Conservation (phyloP, 1,284 basidiomycete species). For the Fomes fomentarius region DNA sequence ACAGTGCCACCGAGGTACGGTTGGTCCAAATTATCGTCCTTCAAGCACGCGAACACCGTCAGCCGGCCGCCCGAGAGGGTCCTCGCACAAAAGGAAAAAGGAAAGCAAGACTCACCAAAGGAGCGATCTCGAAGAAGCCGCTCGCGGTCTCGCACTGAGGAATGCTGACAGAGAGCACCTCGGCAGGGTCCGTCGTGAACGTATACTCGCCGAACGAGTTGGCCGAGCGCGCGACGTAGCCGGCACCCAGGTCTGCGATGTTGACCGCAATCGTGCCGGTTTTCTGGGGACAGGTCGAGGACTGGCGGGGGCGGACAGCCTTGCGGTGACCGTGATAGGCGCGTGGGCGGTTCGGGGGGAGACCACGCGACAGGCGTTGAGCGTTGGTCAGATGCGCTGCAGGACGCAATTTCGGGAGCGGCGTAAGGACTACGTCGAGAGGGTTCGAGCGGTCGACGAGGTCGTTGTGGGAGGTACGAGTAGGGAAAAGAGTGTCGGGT, state of each 20-base stretch:
- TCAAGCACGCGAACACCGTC: too few relatives aligned
- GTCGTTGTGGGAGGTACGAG: conserved; percentile 22
- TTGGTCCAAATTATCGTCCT: conserved; percentile 27
- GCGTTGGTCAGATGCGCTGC: conserved; percentile 25
- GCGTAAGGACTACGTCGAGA: conserved; percentile 1
- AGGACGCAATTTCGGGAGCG: conserved; percentile 1
- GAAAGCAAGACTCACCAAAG: conserved; percentile 13
- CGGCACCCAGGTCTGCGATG: not conserved
- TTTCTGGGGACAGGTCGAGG: conserved; percentile 11
- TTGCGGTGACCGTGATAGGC: conserved; percentile 14
- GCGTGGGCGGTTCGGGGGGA: conserved; percentile 28
- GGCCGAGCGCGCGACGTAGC: conserved; percentile 10
- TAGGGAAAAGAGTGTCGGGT: conserved; percentile 32
- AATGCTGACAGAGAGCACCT: conserved; percentile 22
- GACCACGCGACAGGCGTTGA: conserved; percentile 27
- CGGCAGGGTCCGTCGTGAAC: conserved; percentile 9
- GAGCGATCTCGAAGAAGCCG: conserved; percentile 19
- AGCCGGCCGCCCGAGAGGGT: too few relatives aligned
- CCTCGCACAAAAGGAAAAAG: too few relatives aligned
- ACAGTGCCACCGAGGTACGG: conserved; percentile 21
- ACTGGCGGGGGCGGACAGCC: conserved; percentile 20
- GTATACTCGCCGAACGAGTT: conserved; percentile 30
- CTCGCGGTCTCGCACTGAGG: too few relatives aligned
- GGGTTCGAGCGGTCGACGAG: conserved; percentile 9
- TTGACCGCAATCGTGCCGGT: conserved; percentile 22